Evolutionary conservation across 2,329 filamentous ascomycete genomes (phyloP), one percentile per base, ranked within the genome.

Genomic region (Colletotrichum tropicale): DNA sequence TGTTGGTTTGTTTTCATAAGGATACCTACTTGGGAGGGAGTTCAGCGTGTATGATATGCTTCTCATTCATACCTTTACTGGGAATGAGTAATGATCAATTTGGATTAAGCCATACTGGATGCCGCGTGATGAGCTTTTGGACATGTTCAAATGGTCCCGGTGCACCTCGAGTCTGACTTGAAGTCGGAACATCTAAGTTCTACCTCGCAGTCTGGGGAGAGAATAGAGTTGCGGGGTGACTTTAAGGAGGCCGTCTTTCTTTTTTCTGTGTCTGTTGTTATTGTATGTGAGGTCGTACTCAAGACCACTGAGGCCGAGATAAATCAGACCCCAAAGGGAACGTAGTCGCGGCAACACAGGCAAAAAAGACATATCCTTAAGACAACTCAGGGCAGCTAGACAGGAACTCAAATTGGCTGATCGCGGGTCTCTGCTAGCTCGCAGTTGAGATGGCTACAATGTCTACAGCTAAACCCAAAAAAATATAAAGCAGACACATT

Each of bases 31-130:
- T 69, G 58, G 36, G 74, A 55, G 58, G 73, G 58, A 74, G 74
- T 74, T 74, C 28, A 69, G 74, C 70, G 65, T 76, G 74, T 76
- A 74, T 74, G 65, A 69, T 76, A 74, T 32, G 48, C 7, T 65
- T 32, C 58, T 69, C 30, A 43, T 69, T 34, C 6, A 38, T 70
- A 68, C 32, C 48, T 69, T 36, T 43, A 43, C 68, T 24, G 70
- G 56, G 58, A 60, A 69, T 30, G 38, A 73, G 70, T 74, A 73
- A 55, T 73, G 34, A 65, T 48, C 48, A 60, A 73, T 56, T 32
- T 8, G 36, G 62, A n/a, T n/a, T 38, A 62, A 56, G 21, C n/a
- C 28, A 32, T 12, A 3, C 5, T 12, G 34, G 16, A 12, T 9
- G n/a, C 4, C 12, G 9, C 10, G 28, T 61, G 58, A 32, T 32